Conservation (phyloP, 495 filamentous ascomycete species). For the Hypoxylon rickii region DNA sequence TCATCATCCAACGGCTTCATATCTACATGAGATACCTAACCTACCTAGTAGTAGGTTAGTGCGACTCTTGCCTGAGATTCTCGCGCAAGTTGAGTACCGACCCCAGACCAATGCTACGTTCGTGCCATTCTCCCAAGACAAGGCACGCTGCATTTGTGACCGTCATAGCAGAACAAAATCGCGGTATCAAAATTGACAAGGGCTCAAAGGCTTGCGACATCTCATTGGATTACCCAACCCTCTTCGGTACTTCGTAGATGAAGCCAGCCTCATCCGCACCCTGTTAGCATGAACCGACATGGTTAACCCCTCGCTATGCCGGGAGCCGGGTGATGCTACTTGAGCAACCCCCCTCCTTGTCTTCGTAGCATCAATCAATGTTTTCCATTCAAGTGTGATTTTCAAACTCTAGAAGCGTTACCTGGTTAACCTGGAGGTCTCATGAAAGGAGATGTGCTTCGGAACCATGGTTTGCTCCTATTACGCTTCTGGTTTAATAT, state of each 20-base stretch:
- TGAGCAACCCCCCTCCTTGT: neutral
- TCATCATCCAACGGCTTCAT: no score
- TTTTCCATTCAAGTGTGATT: neutral
- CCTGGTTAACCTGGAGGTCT: neutral
- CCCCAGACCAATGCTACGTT: no score
- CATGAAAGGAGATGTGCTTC: neutral
- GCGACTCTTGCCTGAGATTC: no score
- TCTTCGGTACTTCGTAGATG: conserved; percentile 25
- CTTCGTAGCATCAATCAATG: neutral
- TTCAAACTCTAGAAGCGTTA: neutral
- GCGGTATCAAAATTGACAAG: conserved; percentile 37
- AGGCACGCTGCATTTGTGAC: no score
- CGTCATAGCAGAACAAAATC: no score
- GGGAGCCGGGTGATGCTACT: conserved; percentile 6
- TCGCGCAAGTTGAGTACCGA: no score
- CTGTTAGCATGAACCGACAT: conserved; percentile 29
- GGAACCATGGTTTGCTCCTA: neutral
- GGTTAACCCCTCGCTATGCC: conserved; percentile 24
- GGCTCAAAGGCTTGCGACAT: conserved; percentile 5
- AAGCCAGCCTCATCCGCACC: conserved; percentile 30
- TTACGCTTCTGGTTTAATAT: neutral
- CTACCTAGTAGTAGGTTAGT: no score
- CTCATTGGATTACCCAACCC: conserved; percentile 28
- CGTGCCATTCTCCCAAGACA: no score
- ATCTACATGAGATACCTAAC: no score